Conservation (phyloP, 148 eudicot species). For the Fagopyrum tataricum region DNA sequence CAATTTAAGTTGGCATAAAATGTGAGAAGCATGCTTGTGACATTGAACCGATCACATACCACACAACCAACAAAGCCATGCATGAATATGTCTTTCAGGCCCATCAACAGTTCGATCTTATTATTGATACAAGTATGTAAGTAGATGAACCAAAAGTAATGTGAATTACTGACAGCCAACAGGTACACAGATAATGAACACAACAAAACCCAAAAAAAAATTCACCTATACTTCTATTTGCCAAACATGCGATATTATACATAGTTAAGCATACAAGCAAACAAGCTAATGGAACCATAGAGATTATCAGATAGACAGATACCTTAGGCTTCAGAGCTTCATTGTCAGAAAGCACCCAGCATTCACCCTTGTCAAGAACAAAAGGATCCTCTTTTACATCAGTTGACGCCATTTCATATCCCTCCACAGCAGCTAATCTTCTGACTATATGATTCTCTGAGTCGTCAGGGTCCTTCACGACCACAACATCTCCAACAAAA, state of each 20-base stretch:
- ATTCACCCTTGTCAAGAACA: slow-evolving; percentile 68
- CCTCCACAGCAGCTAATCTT: slow-evolving; percentile 87
- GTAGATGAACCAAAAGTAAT: background rate
- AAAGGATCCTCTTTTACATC: slow-evolving; percentile 93
- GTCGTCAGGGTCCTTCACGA: slow-evolving; percentile 73
- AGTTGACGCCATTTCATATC: slow-evolving; percentile 88
- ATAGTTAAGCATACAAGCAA: background rate
- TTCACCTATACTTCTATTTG: background rate
- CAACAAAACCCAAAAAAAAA: background rate
- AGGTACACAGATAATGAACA: background rate
- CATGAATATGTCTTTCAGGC: background rate
- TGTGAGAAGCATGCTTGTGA: background rate
- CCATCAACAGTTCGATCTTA: background rate
- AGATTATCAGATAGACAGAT: slow-evolving; percentile 17
- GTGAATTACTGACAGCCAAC: background rate
- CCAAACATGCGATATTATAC: background rate
- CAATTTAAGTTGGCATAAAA: background rate
- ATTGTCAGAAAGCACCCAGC: slow-evolving; percentile 93
- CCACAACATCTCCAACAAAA: slow-evolving; percentile 84
- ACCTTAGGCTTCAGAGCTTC: slow-evolving; percentile 74
- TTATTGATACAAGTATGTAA: background rate
- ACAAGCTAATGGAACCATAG: background rate
- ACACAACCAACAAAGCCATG: background rate
- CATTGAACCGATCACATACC: background rate
- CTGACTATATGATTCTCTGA: slow-evolving; percentile 55